Conservation (phyloP, 352 stramenopile species). For the Pythium volutum region DNA sequence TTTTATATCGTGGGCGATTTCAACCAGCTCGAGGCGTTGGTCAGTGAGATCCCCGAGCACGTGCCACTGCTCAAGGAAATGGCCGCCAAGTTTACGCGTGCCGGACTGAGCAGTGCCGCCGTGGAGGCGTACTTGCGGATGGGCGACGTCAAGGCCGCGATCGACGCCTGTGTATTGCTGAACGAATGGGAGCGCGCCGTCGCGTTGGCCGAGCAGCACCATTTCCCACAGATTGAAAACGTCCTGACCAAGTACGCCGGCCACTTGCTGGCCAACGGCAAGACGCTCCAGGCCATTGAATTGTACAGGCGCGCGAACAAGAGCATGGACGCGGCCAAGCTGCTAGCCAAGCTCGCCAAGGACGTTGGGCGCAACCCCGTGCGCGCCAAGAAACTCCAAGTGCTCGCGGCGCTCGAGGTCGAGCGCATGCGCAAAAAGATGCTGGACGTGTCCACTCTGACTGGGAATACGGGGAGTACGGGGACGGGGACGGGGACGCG, state of each 20-base stretch:
- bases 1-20: constrained; percentile 91
- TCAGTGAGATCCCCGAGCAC: constrained; percentile 81
- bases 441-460: constrained; percentile 68
- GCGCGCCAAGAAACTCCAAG: constrained; percentile 92
- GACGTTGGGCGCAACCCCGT: constrained; percentile 82
- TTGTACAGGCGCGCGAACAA: constrained; percentile 92
- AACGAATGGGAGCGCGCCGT: constrained; percentile 93
- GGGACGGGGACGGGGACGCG: constrained; percentile 25
- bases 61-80: constrained; percentile 81
- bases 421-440: constrained; percentile 91
- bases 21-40: constrained; percentile 79
- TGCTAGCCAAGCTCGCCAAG: constrained; percentile 86
- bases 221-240: constrained; percentile 94
- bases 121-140: constrained; percentile 88
- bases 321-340: constrained; percentile 88
- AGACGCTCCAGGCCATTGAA: constrained; percentile 90
- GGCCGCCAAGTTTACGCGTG: constrained; percentile 84
- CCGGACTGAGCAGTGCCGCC: constrained; percentile 77
- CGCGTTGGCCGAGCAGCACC: constrained; percentile 86
- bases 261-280: constrained; percentile 80
- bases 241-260: constrained; percentile 89
- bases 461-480: no score
- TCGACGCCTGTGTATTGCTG: constrained; percentile 91
- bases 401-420: constrained; percentile 92
- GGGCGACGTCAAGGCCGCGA: constrained; percentile 90